Conservation (phyloP, 441 rosid genomes). For the Biscutella laevigata region DNA sequence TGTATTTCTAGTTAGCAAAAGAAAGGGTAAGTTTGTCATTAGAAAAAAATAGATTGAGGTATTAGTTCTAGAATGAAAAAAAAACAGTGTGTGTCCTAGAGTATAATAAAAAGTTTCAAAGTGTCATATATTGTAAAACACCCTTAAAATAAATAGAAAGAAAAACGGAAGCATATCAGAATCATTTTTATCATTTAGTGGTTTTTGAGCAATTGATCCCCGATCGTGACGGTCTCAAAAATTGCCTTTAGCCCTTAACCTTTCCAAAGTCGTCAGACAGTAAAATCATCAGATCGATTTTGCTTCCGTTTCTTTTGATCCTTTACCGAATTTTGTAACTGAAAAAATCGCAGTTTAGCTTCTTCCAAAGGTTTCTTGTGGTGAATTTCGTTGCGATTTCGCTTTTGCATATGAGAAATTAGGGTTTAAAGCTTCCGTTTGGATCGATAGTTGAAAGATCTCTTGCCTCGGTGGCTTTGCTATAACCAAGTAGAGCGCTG, state of each 20-base stretch:
- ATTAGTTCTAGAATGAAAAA: too few relatives aligned
- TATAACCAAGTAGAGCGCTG: conserved; percentile 42
- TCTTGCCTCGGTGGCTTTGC: conserved; percentile 26
- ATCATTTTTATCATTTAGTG: too few relatives aligned
- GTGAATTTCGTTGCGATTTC: not conserved
- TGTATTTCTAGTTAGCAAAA: too few relatives aligned
- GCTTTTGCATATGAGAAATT: conserved; percentile 24
- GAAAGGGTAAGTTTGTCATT: too few relatives aligned
- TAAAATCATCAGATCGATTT: not conserved
- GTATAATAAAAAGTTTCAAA: too few relatives aligned
- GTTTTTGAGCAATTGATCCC: too few relatives aligned
- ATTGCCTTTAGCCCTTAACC: not conserved
- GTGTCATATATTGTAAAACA: too few relatives aligned
- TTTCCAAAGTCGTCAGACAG: not conserved
- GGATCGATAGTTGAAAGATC: conserved; percentile 13
- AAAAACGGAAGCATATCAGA: too few relatives aligned
- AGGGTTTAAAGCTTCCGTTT: conserved; percentile 29
- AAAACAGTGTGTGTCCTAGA: too few relatives aligned
- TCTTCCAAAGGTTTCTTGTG: not conserved
- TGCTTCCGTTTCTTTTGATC: not conserved
- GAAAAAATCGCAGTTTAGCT: conserved; percentile 6
- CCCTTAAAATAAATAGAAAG: too few relatives aligned
- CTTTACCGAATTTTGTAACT: not conserved
- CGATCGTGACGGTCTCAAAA: not conserved
- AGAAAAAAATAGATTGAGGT: too few relatives aligned